These are phyloP conservation scores for Citrus glauca DNA, from an alignment of 345 rosid genomes.

Conservation along the genomic window DNA sequence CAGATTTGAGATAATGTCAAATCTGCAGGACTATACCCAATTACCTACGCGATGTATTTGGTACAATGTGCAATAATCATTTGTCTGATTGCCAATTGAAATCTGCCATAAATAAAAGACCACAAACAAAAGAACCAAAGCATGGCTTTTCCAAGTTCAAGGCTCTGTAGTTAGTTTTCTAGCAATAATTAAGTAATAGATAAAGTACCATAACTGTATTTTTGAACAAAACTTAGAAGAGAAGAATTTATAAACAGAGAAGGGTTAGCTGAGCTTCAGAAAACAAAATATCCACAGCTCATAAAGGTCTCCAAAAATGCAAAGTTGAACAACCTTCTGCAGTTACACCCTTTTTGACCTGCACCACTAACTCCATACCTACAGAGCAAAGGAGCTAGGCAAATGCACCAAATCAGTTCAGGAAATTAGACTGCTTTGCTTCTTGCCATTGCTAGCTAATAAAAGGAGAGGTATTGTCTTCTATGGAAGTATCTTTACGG, in stretches of 20 bases:
- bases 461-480: background rate
- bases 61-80: background rate
- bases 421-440: background rate
- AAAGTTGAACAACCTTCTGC: background rate
- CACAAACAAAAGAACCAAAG: background rate
- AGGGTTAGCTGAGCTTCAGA: background rate
- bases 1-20: background rate
- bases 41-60: background rate
- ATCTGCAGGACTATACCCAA: background rate
- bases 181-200: background rate
- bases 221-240: background rate
- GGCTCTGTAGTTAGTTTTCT: background rate
- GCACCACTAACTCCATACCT: background rate
- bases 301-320: background rate
- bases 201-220: background rate
- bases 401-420: background rate
- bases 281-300: background rate
- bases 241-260: background rate
- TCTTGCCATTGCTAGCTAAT: background rate
- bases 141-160: background rate
- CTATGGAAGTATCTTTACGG: background rate
- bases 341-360: no score
- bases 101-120: background rate
- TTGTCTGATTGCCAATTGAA: background rate
- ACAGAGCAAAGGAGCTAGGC: background rate